A percentile compares a stretch with the other conserved stretches of the same genome.
These are phyloP conservation scores for Logfia minima DNA, from an alignment of 129 eudicot species.

Conservation along the genomic window DNA sequence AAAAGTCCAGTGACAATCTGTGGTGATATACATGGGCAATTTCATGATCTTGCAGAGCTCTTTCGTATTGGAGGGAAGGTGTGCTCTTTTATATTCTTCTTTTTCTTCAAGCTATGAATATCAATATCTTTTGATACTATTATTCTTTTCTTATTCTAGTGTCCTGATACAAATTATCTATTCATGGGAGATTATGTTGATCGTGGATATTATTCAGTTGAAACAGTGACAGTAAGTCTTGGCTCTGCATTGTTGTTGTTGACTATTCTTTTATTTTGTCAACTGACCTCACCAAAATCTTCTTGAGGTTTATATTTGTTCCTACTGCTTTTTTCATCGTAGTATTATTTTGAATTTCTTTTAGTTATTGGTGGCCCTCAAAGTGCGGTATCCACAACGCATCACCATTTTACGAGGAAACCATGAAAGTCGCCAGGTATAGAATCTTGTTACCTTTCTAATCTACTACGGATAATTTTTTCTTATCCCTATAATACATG, in stretches of 20 bases:
- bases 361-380: slow-evolving; percentile 88
- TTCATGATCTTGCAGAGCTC: slow-evolving; percentile 95
- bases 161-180: slow-evolving; percentile 89
- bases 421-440: slow-evolving; percentile 96
- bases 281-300: background rate
- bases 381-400: slow-evolving; percentile 84
- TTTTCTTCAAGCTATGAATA: background rate
- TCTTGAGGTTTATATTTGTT: background rate
- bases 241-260: background rate
- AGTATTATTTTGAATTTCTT: background rate
- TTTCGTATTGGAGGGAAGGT: slow-evolving; percentile 96
- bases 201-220: slow-evolving; percentile 93
- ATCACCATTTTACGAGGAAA: slow-evolving; percentile 86
- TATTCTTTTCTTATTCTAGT: slow-evolving; percentile 41
- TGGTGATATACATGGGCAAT: slow-evolving; percentile 96
- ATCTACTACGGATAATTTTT: background rate
- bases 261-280: background rate
- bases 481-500: no score
- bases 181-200: slow-evolving; percentile 98
- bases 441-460: background rate
- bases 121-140: slow-evolving; percentile 4
- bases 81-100: background rate
- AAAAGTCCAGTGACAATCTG: slow-evolving; percentile 94
- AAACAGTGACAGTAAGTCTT: slow-evolving; percentile 76
- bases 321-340: slow-evolving; percentile 5